A percentile compares a stretch with the other conserved stretches of the same genome.
Conservation (phyloP, 1,284 basidiomycete genomes). For the Peniophora sp. region DNA sequence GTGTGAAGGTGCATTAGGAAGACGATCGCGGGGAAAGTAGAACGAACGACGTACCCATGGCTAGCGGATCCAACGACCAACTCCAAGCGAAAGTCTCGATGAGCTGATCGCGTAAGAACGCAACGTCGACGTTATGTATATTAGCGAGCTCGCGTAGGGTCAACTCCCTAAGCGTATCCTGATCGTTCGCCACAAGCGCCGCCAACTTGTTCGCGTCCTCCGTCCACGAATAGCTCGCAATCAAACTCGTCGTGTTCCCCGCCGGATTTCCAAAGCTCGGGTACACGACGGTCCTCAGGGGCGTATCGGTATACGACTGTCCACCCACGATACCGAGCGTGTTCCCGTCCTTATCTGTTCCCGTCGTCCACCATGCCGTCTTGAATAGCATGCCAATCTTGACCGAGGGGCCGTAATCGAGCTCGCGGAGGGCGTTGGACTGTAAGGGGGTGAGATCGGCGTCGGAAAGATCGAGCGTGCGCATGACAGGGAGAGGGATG, state of each 20-base stretch:
- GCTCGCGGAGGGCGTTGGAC: slow-evolving; percentile 18
- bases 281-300: slow-evolving; percentile 17
- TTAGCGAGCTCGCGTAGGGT: slow-evolving; percentile 13
- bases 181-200: slow-evolving; percentile 8
- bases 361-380: slow-evolving; percentile 16
- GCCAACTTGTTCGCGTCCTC: slow-evolving; percentile 17
- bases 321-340: slow-evolving; percentile 8
- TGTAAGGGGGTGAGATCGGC: slow-evolving; percentile 14
- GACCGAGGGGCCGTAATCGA: slow-evolving; percentile 19
- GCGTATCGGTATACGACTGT: slow-evolving; percentile 11
- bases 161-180: slow-evolving; percentile 9
- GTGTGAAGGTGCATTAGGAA: neutral
- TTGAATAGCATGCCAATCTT: slow-evolving; percentile 27
- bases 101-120: slow-evolving; percentile 4
- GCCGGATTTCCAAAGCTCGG: slow-evolving; percentile 15
- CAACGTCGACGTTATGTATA: slow-evolving; percentile 12
- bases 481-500: slow-evolving; percentile 18
- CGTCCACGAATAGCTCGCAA: slow-evolving; percentile 17
- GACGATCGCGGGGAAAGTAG: neutral
- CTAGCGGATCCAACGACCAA: slow-evolving; percentile 11
- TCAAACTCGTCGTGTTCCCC: slow-evolving; percentile 7
- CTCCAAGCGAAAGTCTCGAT: slow-evolving; percentile 10
- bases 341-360: neutral
- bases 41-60: neutral
- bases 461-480: slow-evolving; percentile 17